Evolutionary conservation across 345 rosid genomes (phyloP), one percentile per base, ranked within the genome.

Genomic region (Hibiscus tridactylites): DNA sequence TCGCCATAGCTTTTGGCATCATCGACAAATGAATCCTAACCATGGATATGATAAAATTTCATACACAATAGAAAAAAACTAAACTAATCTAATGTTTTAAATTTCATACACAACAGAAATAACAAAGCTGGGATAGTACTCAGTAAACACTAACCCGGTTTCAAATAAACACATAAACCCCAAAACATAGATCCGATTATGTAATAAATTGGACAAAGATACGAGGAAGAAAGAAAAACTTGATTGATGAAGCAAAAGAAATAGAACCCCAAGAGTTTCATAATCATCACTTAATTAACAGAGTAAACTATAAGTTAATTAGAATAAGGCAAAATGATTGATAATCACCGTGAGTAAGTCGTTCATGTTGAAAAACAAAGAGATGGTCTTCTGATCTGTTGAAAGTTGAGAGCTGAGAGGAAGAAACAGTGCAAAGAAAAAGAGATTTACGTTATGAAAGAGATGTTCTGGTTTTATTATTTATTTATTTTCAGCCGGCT

Each of bases 21-120:
- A 9, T 74, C 69, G 24, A 72, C 81, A 62, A 83, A 87, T 0
- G 91, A 85, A 73, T 85, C 91, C 94, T 89, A 10, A 54, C 64
- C 17, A 57, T n/a, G 24, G 74, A 33, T 15, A 66, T 17, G 58
- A 58, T 37, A 46, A 28, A 60, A 37, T 65, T 35, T 35, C 37
- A 35, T 35, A 35, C 37, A 35, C 37, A 35, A 35, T 35, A 35
- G 35, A 31, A 31, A 31, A 0, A 31, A 31, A 3, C 4, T 31
- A 31, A 31, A 4, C 35, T 28, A 28, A 28, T 28, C 2, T 28
- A 3, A 28, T 0, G 31, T 28, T 28, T 28, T 28, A 28, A 28
- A 4, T 35, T 35, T 5, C 37, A 4, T 4, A 35, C 37, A 35
- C 37, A 35, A 35, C 0, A 35, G 6, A 35, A 35, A 35, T 4